phyloP scores from a whole-genome alignment of 164 flowering plant genomes.

The Dillenia turbinata region DNA sequence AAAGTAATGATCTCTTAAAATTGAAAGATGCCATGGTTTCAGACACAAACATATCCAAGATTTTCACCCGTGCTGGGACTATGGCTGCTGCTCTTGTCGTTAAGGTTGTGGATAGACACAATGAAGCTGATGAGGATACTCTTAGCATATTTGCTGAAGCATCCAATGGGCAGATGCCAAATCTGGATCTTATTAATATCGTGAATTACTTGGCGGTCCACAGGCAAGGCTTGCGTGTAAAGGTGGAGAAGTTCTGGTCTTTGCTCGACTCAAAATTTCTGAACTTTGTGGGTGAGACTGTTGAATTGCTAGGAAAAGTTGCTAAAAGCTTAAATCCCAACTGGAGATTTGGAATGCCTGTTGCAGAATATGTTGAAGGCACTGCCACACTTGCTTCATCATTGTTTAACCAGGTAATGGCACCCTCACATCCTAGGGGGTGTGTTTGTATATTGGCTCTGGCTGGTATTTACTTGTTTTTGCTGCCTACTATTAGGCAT shows the following conservation, averaged over 20 bases:
- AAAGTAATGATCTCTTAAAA: conserved; percentile 9
- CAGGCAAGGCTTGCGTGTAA: conserved; percentile 73
- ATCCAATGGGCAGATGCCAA: conserved; percentile 99
- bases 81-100: conserved; percentile 96
- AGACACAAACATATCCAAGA: conserved; percentile 25
- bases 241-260: conserved; percentile 54
- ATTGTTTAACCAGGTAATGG: conserved; percentile 68
- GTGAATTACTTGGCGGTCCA: conserved; percentile 87
- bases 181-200: conserved; percentile 85
- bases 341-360: conserved; percentile 77
- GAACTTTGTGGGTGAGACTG: conserved; percentile 41
- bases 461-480: background rate
- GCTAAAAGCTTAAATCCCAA: conserved; percentile 64
- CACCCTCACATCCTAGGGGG: background rate
- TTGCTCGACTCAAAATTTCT: conserved; percentile 56
- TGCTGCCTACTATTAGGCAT: conserved; percentile 42
- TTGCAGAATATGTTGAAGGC: conserved; percentile 70
- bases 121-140: conserved; percentile 41
- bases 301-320: conserved; percentile 55
- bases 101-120: conserved; percentile 53
- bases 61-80: conserved; percentile 85
- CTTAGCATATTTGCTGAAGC: conserved; percentile 87
- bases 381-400: conserved; percentile 82
- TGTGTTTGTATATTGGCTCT: background rate
- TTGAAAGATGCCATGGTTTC: conserved; percentile 10